Evolutionary conservation across 352 stramenopile genomes (phyloP), one percentile per base, ranked within the genome.

Genomic region (Blastocystis sp.): DNA sequence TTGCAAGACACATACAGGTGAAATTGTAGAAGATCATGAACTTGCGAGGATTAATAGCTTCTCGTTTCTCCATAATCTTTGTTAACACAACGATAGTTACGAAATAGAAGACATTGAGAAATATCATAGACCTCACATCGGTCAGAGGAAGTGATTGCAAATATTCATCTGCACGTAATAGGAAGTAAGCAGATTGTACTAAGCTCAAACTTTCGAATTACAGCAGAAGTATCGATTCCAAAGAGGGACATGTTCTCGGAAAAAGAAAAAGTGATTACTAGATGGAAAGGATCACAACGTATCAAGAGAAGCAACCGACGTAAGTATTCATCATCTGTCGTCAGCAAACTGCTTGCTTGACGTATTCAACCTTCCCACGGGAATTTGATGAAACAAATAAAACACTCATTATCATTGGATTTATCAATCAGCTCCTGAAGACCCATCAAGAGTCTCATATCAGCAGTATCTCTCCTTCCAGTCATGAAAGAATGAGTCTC

Each of bases 1-100:
- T 77, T 9, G 77, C 77, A 24, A 88, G 77, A 35, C 37, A 58
- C 22, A 88, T 59, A 48, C 77, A 88, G 15, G 59, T 58, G 62
- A 70, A 58, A 42, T 88, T 88, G 62, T 88, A 88, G 53, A 88
- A 33, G 22, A 88, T 48, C 77, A 88, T 88, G 57, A 88, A 88
- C 13, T 24, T 24, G 40, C 59, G 54, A 24, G 62, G 62, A 48
- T 88, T 88, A 53, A 77, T 76, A 42, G 54, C 19, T n/a, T 87
- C 75, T 57, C 77, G 33, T 19, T 78, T 88, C 33, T 88, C 27
- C 77, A 88, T 88, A 48, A 76, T 56, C 35, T 78, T 19, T 48
- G 73, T 77, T 15, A 88, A 53, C 1, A 88, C 19, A 9, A 60
- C 27, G 35, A 88, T 73, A 0, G 51, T 48, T 22, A 68, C 13